These are phyloP conservation scores for Suillus ampliporus DNA, from an alignment of 768 basidiomycete genomes.

Conservation along the genomic window DNA sequence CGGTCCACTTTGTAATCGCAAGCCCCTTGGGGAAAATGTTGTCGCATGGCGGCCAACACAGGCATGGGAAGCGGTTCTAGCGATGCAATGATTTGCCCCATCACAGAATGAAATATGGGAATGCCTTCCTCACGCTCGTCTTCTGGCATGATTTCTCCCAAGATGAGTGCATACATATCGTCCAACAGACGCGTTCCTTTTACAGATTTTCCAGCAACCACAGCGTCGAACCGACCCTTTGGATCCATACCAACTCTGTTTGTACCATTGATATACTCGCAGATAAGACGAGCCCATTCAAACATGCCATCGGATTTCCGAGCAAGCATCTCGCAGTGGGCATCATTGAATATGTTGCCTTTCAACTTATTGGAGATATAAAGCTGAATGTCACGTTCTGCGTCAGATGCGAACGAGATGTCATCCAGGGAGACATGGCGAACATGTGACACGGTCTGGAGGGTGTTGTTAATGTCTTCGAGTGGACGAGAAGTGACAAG, in stretches of 20 bases:
- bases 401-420: neutral
- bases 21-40: conserved; percentile 22
- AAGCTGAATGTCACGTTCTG: conserved; percentile 11
- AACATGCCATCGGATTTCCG: conserved; percentile 13
- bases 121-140: neutral
- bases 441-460: conserved; percentile 13
- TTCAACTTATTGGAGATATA: conserved; percentile 7
- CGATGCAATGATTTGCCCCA: conserved; percentile 3
- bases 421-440: conserved; percentile 2
- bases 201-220: neutral
- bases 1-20: conserved; percentile 15
- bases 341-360: neutral
- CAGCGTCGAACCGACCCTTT: conserved; percentile 4
- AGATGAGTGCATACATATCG: conserved; percentile 6
- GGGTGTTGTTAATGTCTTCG: conserved; percentile 10
- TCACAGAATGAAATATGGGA: conserved; percentile 1
- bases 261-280: conserved; percentile 14
- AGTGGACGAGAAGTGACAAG: conserved; percentile 21
- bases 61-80: conserved; percentile 9
- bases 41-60: neutral
- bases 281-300: conserved; percentile 14
- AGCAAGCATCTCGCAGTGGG: neutral
- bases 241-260: neutral
- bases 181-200: conserved; percentile 7
- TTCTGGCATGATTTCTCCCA: conserved; percentile 7